Conservation (phyloP, 2,329 filamentous ascomycete species). For the Talaromyces funiculosus region DNA sequence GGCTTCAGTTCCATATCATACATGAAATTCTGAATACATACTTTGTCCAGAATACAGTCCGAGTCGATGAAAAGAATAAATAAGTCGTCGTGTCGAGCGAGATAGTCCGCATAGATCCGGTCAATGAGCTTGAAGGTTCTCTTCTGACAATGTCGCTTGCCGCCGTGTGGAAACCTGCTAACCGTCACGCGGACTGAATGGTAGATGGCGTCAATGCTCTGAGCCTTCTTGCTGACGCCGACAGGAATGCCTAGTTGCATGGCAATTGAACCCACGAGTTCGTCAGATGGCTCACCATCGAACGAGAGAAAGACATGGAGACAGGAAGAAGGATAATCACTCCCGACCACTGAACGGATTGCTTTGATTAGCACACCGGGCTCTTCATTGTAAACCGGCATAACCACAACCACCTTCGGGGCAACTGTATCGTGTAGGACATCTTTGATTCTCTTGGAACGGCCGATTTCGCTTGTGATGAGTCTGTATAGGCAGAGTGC, state of each 20-base stretch:
- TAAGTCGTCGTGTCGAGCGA: slow-evolving; percentile 81
- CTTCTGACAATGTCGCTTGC: slow-evolving; percentile 92
- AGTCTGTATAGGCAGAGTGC: slow-evolving; percentile 88
- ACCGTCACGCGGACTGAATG: slow-evolving; percentile 78
- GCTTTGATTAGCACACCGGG: slow-evolving; percentile 78
- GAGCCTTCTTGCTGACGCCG: slow-evolving; percentile 55
- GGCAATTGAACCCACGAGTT: slow-evolving; percentile 81
- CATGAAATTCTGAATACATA: slow-evolving; percentile 95
- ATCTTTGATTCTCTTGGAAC: slow-evolving; percentile 74
- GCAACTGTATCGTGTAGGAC: slow-evolving; percentile 78
- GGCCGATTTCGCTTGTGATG: slow-evolving; percentile 78
- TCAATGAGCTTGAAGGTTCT: slow-evolving; percentile 89
- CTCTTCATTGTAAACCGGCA: slow-evolving; percentile 94
- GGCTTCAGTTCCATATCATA: slow-evolving; percentile 98
- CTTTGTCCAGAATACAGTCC: slow-evolving; percentile 85
- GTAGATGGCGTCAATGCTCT: slow-evolving; percentile 85
- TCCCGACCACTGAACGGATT: slow-evolving; percentile 85
- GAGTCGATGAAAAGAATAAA: slow-evolving; percentile 98
- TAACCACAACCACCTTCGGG: slow-evolving; percentile 90
- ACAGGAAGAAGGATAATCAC: slow-evolving; percentile 86
- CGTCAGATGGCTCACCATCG: slow-evolving; percentile 82
- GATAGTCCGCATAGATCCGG: slow-evolving; percentile 80
- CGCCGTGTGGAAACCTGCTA: slow-evolving; percentile 86
- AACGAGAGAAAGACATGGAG: slow-evolving; percentile 95
- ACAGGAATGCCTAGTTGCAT: slow-evolving; percentile 73